phyloP scores from a whole-genome alignment of 2,329 filamentous ascomycete species.

The Pyrenochaeta sp. region DNA sequence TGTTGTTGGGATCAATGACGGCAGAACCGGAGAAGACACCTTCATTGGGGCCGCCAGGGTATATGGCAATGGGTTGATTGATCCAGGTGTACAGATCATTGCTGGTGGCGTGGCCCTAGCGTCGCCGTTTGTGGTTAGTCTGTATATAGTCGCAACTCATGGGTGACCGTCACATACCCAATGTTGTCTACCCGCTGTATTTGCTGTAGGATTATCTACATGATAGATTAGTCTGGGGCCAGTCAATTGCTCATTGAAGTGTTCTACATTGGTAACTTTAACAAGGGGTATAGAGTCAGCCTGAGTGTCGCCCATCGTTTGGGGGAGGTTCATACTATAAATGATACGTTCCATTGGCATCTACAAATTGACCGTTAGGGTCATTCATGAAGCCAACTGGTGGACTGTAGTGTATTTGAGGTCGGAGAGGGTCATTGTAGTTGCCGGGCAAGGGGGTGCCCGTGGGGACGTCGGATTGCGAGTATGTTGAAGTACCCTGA shows the following conservation, averaged over 20 bases:
- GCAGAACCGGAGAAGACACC: slow-evolving; percentile 64
- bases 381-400: slow-evolving; percentile 65
- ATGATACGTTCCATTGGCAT: slow-evolving; percentile 67
- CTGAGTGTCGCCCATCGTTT: too few species aligned
- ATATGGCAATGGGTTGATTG: slow-evolving; percentile 70
- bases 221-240: neutral
- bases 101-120: slow-evolving; percentile 66
- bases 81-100: slow-evolving; percentile 70
- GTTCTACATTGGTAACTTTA: neutral
- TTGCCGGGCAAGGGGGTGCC: slow-evolving; percentile 51
- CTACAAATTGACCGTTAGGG: slow-evolving; percentile 70
- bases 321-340: slow-evolving; percentile 67
- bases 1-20: slow-evolving; percentile 70
- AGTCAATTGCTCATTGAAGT: slow-evolving; percentile 38
- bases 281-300: too few species aligned
- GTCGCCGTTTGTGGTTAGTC: neutral
- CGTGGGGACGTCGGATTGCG: slow-evolving; percentile 35
- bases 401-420: slow-evolving; percentile 66
- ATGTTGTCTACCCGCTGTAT: slow-evolving; percentile 66
- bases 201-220: slow-evolving; percentile 59
- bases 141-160: neutral
- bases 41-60: slow-evolving; percentile 63
- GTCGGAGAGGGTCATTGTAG: slow-evolving; percentile 54
- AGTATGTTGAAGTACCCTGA: slow-evolving; percentile 24
- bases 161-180: slow-evolving; percentile 57